A percentile compares a stretch with the other conserved stretches of the same genome.
Conservation (phyloP, 768 basidiomycete species). For the Cystobasidium ongulense region DNA sequence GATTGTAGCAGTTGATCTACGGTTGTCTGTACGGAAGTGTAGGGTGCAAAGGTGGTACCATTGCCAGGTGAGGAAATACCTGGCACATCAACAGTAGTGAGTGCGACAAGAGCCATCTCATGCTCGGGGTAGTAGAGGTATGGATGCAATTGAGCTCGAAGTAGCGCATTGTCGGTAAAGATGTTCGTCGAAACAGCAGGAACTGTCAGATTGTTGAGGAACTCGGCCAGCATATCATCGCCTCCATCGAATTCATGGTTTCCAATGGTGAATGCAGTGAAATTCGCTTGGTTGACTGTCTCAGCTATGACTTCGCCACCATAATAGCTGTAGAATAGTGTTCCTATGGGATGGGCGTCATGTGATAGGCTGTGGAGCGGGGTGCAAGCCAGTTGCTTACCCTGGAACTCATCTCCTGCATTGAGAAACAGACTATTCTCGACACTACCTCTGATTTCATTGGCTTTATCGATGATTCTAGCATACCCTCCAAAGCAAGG, state of each 20-base stretch:
- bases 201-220: constrained; percentile 49
- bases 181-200: constrained; percentile 52
- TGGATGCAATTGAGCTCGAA: constrained; percentile 46
- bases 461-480: constrained; percentile 48
- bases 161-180: constrained; percentile 44
- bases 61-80: constrained; percentile 45
- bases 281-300: constrained; percentile 49
- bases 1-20: constrained; percentile 7
- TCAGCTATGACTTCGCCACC: constrained; percentile 50
- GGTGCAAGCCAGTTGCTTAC: constrained; percentile 27
- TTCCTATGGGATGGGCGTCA: constrained; percentile 35
- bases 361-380: no score
- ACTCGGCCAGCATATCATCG: constrained; percentile 47
- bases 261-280: constrained; percentile 50
- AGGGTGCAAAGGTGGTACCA: constrained; percentile 7
- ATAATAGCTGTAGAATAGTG: constrained; percentile 50
- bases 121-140: constrained; percentile 49
- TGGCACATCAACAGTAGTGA: constrained; percentile 49
- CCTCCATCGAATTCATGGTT: constrained; percentile 42
- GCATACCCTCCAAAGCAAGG: constrained; percentile 50
- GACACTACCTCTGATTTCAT: constrained; percentile 44
- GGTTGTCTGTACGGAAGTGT: not conserved
- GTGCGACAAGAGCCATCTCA: constrained; percentile 49
- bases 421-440: constrained; percentile 49
- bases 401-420: constrained; percentile 52